Base-by-base conservation (phyloP, 1,284 basidiomycete species). In the Ceraceosorus bombacis region DNA sequence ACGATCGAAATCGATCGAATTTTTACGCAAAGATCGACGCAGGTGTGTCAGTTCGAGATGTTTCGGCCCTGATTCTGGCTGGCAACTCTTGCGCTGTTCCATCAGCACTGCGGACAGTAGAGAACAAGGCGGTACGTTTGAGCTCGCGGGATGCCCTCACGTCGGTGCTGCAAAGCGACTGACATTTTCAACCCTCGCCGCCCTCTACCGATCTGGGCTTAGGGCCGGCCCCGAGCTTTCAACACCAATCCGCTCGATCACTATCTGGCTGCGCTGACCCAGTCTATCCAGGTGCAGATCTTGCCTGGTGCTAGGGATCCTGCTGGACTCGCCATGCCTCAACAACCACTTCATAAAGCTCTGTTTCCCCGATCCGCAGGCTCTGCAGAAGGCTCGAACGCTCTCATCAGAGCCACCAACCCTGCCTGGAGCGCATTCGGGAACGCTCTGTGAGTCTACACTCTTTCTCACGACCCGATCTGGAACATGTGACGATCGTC, bases 301-400 rank as follows among this genome's bases (percentile, higher is more conserved):
- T 88, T 5, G 81, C 89, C 94, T 0, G 93, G 94, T 9, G 83
- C 86, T 54, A 82, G 82, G 49, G 94, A 99, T 78, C 94, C 94
- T 0, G 85, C 90, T 6, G 89, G 89, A 0, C 83, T 85, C 0
- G 89, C 94, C 38, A 80, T 99, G 58, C 95, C 95, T 1, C 95
- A 99, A 76, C 94, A 97, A 76, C 84, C 90, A 0, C 83, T 98
- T 68, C 95, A 95, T 46, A 84, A 86, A 51, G 88, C 89, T 5
- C 91, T 99, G 84, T 88, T 99, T 64, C 88, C 89, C 17, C 49
- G 50, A 7, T 15, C 48, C 5, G 80, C 84, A n/a, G 82, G 83
- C 3, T 1, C 27, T 27, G 27, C 27, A 27, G 27, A 27, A 27
- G 27, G 27, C 27, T 27, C 27, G 27, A 27, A 27, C 27, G 27